Conservation (phyloP, 1,284 basidiomycete species). For the Melanopsichium pennsylvanicum region DNA sequence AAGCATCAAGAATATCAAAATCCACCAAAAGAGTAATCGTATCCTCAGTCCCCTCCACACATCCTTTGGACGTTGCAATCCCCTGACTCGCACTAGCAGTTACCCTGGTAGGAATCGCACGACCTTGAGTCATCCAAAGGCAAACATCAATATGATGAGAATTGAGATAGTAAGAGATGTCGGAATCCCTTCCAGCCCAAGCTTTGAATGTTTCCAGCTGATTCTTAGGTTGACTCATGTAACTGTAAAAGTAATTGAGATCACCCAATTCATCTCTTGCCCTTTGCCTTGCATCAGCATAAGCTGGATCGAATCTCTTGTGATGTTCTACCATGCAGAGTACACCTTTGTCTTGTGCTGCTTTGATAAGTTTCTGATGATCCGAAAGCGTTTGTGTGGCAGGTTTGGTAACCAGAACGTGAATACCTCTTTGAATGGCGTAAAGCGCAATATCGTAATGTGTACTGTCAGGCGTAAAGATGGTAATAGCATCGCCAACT, state of each 20-base stretch:
- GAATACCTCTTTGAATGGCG: slow-evolving; percentile 81
- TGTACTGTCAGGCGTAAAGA: slow-evolving; percentile 80
- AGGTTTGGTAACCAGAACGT: slow-evolving; percentile 91
- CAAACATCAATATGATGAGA: slow-evolving; percentile 80
- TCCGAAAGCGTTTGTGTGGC: slow-evolving; percentile 84
- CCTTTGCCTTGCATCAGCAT: slow-evolving; percentile 82
- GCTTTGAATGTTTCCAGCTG: slow-evolving; percentile 91
- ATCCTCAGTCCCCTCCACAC: slow-evolving; percentile 84
- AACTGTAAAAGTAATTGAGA: slow-evolving; percentile 78
- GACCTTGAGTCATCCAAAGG: slow-evolving; percentile 77
- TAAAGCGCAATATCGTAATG: slow-evolving; percentile 85
- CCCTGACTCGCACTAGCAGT: slow-evolving; percentile 86
- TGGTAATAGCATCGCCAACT: slow-evolving; percentile 84
- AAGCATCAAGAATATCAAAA: slow-evolving; percentile 76
- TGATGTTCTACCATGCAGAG: slow-evolving; percentile 88
- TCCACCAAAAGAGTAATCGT: slow-evolving; percentile 93
- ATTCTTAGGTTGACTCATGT: slow-evolving; percentile 92
- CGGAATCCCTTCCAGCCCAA: slow-evolving; percentile 89
- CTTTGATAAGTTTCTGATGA: slow-evolving; percentile 78
- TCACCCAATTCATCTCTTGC: slow-evolving; percentile 79
- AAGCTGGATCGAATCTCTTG: slow-evolving; percentile 83
- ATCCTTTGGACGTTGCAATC: slow-evolving; percentile 87
- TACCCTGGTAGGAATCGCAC: slow-evolving; percentile 78
- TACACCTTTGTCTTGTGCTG: slow-evolving; percentile 79
- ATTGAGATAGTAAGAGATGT: slow-evolving; percentile 80